Evolutionary conservation across 441 rosid species (phyloP), one percentile per base, ranked within the genome.

Genomic region (Theobroma grandiflorum): DNA sequence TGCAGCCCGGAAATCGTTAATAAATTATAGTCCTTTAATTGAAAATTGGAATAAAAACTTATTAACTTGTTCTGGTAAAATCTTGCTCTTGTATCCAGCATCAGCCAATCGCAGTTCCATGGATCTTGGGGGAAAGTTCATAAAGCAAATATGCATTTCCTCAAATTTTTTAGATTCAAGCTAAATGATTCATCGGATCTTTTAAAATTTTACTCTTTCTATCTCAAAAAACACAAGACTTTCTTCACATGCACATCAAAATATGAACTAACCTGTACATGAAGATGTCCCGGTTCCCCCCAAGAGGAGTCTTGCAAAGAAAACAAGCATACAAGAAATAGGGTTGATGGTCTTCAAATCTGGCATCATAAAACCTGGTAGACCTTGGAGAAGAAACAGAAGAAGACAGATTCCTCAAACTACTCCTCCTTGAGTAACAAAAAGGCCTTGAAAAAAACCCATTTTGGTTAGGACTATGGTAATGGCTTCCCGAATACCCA

Each of bases 281-380:
- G 81, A 85, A 89, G 87, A 89, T 89, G 85, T 89, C 91, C 59
- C 82, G 79, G 87, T 85, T 80, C 64, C 70, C 82, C 52, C 85
- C 88, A 45, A 89, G 88, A 11, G 78, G 83, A 43, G 84, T 87
- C 80, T 83, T 81, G 84, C 91, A 89, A 58, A 89, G 87, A 38
- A 76, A 78, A 81, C 91, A 89, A 16, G 87, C 69, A 49, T 82
- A 88, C 83, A 87, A 58, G 80, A 87, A 87, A 81, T 87, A 79
- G 65, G 86, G 84, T n/a, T 59, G 84, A 35, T 58, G 85, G 49
- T 86, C 89, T 42, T 89, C 92, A 57, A 52, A 86, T 82, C 96
- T 85, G 11, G 91, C 82, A 64, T 92, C 92, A 67, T 83, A 85
- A 35, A 85, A 84, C 80, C 88, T 82, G 0, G 77, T 83, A 71